These are phyloP conservation scores for Aureobasidium musti DNA, from an alignment of 2,329 filamentous ascomycete species.

Conservation along the genomic window DNA sequence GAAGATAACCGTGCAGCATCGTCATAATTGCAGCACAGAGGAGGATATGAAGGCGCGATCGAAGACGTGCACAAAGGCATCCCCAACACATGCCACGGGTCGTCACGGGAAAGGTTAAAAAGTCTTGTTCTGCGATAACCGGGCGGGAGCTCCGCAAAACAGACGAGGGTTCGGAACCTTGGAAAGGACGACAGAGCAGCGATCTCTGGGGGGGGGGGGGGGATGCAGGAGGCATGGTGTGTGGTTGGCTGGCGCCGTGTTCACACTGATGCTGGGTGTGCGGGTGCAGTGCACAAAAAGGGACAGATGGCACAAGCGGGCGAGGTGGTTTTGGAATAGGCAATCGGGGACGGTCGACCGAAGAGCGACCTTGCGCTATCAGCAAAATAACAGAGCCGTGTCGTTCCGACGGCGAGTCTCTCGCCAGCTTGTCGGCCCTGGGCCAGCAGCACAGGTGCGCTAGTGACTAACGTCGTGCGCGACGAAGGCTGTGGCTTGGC, in stretches of 20 bases:
- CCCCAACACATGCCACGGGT: slow-evolving; percentile 29
- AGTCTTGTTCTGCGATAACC: slow-evolving; percentile 9
- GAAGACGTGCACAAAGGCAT: slow-evolving; percentile 2
- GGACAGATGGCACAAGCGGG: slow-evolving; percentile 23
- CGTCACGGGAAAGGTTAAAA: slow-evolving; percentile 23
- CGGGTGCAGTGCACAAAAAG: slow-evolving; percentile 19
- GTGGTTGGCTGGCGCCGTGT: background rate
- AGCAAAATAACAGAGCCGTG: slow-evolving; percentile 21
- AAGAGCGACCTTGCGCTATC: slow-evolving; percentile 29
- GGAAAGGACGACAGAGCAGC: background rate
- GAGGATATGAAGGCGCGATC: slow-evolving; percentile 1
- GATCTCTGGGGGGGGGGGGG: background rate
- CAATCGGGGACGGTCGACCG: background rate
- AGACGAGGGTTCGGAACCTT: background rate
- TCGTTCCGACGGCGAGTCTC: slow-evolving; percentile 26
- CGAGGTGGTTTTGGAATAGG: slow-evolving; percentile 18
- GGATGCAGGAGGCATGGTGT: background rate
- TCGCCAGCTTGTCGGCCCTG: slow-evolving; percentile 27
- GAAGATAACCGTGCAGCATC: slow-evolving; percentile 17
- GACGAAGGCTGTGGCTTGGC: slow-evolving; percentile 28
- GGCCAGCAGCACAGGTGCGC: slow-evolving; percentile 27
- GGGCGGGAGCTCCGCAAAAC: slow-evolving; percentile 19
- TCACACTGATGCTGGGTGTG: no score
- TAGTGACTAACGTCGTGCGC: slow-evolving; percentile 29
- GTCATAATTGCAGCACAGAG: slow-evolving; percentile 20